Percentiles rank a stretch among this genome's conserved stretches.
phyloP scores from a whole-genome alignment of 129 eudicot species.

The Arctium minus region DNA sequence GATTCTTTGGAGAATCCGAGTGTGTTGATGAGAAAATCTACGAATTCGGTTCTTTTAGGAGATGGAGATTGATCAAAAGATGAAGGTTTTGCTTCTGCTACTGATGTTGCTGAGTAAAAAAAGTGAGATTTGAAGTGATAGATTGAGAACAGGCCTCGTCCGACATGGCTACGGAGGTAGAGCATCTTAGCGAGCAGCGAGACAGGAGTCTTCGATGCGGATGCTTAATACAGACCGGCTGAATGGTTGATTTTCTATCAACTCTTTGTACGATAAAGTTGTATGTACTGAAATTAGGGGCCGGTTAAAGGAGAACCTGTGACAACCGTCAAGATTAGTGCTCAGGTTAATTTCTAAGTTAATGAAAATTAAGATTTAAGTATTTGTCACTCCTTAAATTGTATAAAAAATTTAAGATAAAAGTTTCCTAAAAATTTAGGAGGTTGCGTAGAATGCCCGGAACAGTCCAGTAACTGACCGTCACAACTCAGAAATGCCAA shows the following conservation, averaged over 20 bases:
- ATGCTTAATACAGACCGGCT: neutral
- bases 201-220: neutral
- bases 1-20: conserved; percentile 42
- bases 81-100: neutral
- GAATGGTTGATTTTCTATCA: neutral
- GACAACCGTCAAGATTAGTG: too few relatives aligned
- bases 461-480: too few relatives aligned
- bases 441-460: too few relatives aligned
- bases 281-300: too few relatives aligned
- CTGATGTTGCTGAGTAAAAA: neutral
- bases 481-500: too few relatives aligned
- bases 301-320: too few relatives aligned
- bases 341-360: too few relatives aligned
- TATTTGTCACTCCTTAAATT: too few relatives aligned
- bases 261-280: too few relatives aligned
- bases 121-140: neutral
- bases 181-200: neutral
- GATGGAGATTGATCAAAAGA: neutral
- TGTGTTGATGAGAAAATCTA: conserved; percentile 24
- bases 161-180: conserved; percentile 10
- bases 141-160: conserved; percentile 5
- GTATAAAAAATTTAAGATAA: too few relatives aligned
- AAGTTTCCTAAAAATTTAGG: too few relatives aligned
- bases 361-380: too few relatives aligned
- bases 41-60: conserved; percentile 2